A percentile compares a stretch with the other conserved stretches of the same genome.
phyloP scores from a whole-genome alignment of 768 basidiomycete species.

The Hericium alpestre region DNA sequence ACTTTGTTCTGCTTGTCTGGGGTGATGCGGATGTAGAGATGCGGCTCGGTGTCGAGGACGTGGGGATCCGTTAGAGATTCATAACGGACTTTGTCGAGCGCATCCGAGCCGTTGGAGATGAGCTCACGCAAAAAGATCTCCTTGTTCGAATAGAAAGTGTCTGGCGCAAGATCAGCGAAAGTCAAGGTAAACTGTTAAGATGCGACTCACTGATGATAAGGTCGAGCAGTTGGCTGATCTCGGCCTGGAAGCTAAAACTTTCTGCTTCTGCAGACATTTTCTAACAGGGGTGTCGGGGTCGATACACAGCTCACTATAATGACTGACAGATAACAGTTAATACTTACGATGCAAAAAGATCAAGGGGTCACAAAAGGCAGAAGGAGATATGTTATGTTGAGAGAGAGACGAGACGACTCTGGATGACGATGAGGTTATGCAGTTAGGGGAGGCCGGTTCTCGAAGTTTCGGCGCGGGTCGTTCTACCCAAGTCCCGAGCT shows the following conservation, averaged over 20 bases:
- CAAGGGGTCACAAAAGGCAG: constrained; percentile 5
- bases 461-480: too few relatives aligned
- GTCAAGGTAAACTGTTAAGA: constrained; percentile 8
- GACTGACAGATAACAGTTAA: background rate
- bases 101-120: constrained; percentile 96
- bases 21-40: constrained; percentile 86
- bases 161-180: constrained; percentile 26
- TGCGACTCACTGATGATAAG: constrained; percentile 78
- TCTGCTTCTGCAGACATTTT: constrained; percentile 55
- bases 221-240: constrained; percentile 97
- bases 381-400: constrained; percentile 4
- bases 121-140: constrained; percentile 99
- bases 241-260: constrained; percentile 95
- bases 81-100: constrained; percentile 98
- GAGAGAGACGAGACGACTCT: constrained; percentile 10
- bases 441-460: too few relatives aligned
- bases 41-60: constrained; percentile 82
- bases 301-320: constrained; percentile 8
- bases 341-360: constrained; percentile 6
- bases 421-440: too few relatives aligned
- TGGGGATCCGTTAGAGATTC: constrained; percentile 89
- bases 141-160: constrained; percentile 99
- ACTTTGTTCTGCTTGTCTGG: constrained; percentile 95
- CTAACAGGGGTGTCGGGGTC: constrained; percentile 10
- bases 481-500: too few relatives aligned